phyloP scores from a whole-genome alignment of 2,329 filamentous ascomycete genomes.

The Ophiognomonia clavigignenti-juglandacearum region DNA sequence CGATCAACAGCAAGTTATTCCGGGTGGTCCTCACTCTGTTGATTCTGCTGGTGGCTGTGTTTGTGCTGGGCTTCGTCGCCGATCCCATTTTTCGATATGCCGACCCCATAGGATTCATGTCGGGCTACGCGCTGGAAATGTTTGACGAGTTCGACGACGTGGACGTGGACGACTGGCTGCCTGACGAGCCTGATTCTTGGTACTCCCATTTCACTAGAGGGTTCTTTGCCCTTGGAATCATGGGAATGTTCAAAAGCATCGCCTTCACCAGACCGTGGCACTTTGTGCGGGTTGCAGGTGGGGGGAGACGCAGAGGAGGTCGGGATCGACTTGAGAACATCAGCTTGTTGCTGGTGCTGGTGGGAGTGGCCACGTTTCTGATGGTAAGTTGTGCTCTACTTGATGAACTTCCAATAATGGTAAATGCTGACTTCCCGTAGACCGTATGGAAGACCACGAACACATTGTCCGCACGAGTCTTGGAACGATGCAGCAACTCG shows the following conservation, averaged over 20 bases:
- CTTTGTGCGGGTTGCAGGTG: constrained; percentile 67
- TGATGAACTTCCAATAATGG: constrained; percentile 13
- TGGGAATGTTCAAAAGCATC: constrained; percentile 80
- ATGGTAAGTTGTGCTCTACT: constrained; percentile 49
- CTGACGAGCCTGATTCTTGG: constrained; percentile 60
- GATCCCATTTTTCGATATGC: constrained; percentile 90
- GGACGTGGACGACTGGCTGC: constrained; percentile 32
- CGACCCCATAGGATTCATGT: constrained; percentile 65
- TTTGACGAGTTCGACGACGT: constrained; percentile 34
- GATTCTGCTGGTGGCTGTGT: constrained; percentile 69
- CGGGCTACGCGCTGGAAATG: constrained; percentile 43
- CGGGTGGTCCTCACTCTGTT: constrained; percentile 66
- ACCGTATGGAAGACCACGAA: constrained; percentile 79
- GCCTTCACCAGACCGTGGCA: constrained; percentile 70
- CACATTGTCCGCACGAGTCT: constrained; percentile 63
- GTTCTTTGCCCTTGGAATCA: constrained; percentile 78
- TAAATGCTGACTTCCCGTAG: constrained; percentile 34
- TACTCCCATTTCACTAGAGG: constrained; percentile 82
- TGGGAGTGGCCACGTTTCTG: constrained; percentile 77
- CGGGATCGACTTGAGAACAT: constrained; percentile 74
- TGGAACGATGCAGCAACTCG: constrained; percentile 72
- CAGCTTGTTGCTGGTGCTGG: constrained; percentile 71
- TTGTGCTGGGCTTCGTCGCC: constrained; percentile 82
- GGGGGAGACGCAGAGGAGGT: constrained; percentile 58
- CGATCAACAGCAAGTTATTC: constrained; percentile 60